Conservation (phyloP, 1,284 basidiomycete species). For the Tetrapyrgos nigripes region DNA sequence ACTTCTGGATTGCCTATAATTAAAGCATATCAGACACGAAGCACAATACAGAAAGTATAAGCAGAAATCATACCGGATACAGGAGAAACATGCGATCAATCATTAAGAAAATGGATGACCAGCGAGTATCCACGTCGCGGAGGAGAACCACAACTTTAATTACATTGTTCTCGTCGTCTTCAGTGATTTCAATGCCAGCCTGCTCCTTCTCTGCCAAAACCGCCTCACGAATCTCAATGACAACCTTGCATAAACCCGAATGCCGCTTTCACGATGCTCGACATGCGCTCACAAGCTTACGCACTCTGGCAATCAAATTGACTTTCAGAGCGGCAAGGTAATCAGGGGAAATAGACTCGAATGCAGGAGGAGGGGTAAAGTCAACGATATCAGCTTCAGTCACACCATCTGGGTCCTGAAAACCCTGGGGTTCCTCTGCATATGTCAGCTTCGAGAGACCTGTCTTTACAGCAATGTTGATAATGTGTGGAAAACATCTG, state of each 20-base stretch:
- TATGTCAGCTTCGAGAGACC: conserved; percentile 21
- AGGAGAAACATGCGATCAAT: conserved; percentile 34
- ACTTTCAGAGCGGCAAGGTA: conserved; percentile 21
- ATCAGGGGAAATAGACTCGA: neutral
- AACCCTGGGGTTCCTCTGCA: neutral
- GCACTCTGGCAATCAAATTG: conserved; percentile 27
- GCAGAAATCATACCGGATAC: conserved; percentile 28
- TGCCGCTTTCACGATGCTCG: conserved; percentile 31
- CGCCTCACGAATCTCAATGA: conserved; percentile 24
- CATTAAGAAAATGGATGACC: conserved; percentile 38
- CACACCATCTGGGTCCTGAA: neutral
- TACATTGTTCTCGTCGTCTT: conserved; percentile 1
- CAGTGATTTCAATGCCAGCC: too few species aligned
- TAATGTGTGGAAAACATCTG: too few species aligned
- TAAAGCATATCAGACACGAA: neutral
- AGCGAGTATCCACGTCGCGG: too few species aligned
- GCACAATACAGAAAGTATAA: neutral
- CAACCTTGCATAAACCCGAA: conserved; percentile 21
- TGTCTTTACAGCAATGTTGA: conserved; percentile 36
- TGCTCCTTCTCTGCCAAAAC: neutral
- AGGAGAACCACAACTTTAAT: conserved; percentile 30
- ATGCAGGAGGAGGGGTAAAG: neutral
- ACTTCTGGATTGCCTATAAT: too few species aligned
- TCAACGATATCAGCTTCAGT: neutral
- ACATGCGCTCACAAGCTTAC: conserved; percentile 26